Base-by-base conservation (phyloP, 192 early-diverging fungal genomes). In the Backusella macrospora region DNA sequence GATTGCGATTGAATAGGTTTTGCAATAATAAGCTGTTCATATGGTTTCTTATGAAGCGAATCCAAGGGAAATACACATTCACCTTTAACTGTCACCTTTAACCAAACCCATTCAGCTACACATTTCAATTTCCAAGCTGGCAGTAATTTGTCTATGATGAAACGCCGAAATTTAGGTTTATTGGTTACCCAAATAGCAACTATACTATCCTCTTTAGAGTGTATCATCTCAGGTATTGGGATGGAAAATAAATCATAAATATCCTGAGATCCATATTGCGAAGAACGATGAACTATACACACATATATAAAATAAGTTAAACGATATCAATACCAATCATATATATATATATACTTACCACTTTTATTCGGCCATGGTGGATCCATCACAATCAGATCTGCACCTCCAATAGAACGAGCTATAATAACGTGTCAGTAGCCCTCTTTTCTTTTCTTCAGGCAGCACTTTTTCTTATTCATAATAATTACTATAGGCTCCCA, bases 141-240 rank as follows among this genome's bases (percentile, higher is more conserved):
- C 62, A 92, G 87, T 48, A 94, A 80, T 74, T 92, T 94, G 16
- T 91, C 82, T 0, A 77, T 34, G 6, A 93, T 84, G 38, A 94
- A 88, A 2, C 46, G 73, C 12, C 82, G 80, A 52, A 84, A 84
- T 55, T 90, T 91, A 46, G 85, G 85, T 38, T 87, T 85, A 66
- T 94, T 92, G 12, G 91, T 91, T 6, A 94, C 85, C 92, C 92
- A 94, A 0, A 92, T 85, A 5, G 86, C 87, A 5, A 92, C 80
- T 8, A 87, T 23, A 15, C 21, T 26, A 21, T 70, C 8, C 29
- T 34, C 38, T 5, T 78, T 82, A 16, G 75, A 39, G 1, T 34
- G 39, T 3, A 87, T n/a, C 55, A 90, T 76, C 0, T 77, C 69
- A 7, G 78, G 76, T 9, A 91, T 65, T 16, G 91, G 91, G 16